Percentiles rank a stretch among this genome's conserved stretches.
phyloP scores from a whole-genome alignment of 208 protist species.

The Wallacemonas rigidus region DNA sequence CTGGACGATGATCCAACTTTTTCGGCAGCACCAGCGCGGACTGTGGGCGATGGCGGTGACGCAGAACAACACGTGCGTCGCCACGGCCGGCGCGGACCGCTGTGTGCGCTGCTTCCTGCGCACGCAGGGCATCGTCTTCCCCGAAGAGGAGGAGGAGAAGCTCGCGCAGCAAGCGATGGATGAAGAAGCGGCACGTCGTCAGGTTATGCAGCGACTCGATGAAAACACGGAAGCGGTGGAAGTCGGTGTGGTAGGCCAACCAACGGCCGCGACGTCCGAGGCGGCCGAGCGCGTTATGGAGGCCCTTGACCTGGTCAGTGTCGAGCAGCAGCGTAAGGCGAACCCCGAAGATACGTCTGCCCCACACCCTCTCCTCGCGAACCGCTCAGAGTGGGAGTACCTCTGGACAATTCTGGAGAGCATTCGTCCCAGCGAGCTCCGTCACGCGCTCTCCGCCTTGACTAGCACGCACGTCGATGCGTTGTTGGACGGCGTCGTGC shows the following conservation, averaged over 20 bases:
- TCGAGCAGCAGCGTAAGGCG: slow-evolving; percentile 75
- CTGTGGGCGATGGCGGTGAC: slow-evolving; percentile 73
- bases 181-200: slow-evolving; percentile 69
- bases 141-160: slow-evolving; percentile 85
- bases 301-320: slow-evolving; percentile 80
- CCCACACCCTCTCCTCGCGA: slow-evolving; percentile 66
- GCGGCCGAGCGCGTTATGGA: slow-evolving; percentile 87
- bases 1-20: slow-evolving; percentile 89
- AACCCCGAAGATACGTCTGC: slow-evolving; percentile 52
- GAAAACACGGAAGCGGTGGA: slow-evolving; percentile 32
- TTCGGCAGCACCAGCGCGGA: slow-evolving; percentile 77
- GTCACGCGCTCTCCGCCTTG: slow-evolving; percentile 75
- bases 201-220: slow-evolving; percentile 61
- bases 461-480: slow-evolving; percentile 86
- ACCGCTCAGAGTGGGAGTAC: slow-evolving; percentile 79
- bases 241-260: slow-evolving; percentile 72
- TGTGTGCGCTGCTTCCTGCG: slow-evolving; percentile 83
- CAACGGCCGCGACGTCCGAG: slow-evolving; percentile 64
- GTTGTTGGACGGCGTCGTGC: slow-evolving; percentile 65
- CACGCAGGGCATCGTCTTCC: slow-evolving; percentile 90
- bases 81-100: slow-evolving; percentile 72
- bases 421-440: slow-evolving; percentile 82
- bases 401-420: slow-evolving; percentile 81
- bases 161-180: slow-evolving; percentile 89
- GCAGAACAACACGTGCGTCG: slow-evolving; percentile 79